These are phyloP conservation scores for Tetrapisispora nanseiensis DNA, from an alignment of 805 yeast species.

Conservation along the genomic window DNA sequence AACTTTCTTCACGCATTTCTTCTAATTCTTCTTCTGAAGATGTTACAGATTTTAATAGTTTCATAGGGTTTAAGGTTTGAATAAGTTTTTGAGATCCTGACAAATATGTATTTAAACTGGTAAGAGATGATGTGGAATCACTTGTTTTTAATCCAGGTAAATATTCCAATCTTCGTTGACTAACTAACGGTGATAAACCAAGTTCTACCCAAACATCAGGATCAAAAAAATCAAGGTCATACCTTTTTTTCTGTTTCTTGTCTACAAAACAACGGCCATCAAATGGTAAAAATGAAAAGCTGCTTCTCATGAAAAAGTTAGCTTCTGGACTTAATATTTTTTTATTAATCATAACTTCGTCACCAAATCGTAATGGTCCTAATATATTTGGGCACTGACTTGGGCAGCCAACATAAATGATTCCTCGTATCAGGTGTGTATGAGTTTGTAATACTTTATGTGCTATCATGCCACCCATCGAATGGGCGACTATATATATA, in stretches of 20 bases:
- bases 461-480: slow-evolving; percentile 88
- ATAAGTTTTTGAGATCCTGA: slow-evolving; percentile 8
- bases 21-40: slow-evolving; percentile 4
- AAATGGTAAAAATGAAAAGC: slow-evolving; percentile 68
- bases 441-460: slow-evolving; percentile 65
- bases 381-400: slow-evolving; percentile 74
- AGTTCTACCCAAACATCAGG: slow-evolving; percentile 72
- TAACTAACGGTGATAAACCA: slow-evolving; percentile 65
- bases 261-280: slow-evolving; percentile 69
- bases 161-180: slow-evolving; percentile 21
- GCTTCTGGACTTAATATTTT: slow-evolving; percentile 69
- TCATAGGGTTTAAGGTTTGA: slow-evolving; percentile 10
- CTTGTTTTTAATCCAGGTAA: slow-evolving; percentile 2
- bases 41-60: slow-evolving; percentile 7
- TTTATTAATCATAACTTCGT: slow-evolving; percentile 64
- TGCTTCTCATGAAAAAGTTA: slow-evolving; percentile 81
- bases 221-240: slow-evolving; percentile 67
- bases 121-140: background rate
- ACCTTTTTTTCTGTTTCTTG: slow-evolving; percentile 43
- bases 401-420: slow-evolving; percentile 78
- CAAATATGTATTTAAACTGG: background rate
- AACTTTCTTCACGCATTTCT: slow-evolving; percentile 12
- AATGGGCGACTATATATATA: slow-evolving; percentile 70
- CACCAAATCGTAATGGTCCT: slow-evolving; percentile 80
- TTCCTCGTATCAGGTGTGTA: slow-evolving; percentile 61